Evolutionary conservation across 768 basidiomycete species (phyloP), one percentile per base, ranked within the genome.

Genomic region (Termitomyces bulborhizus): DNA sequence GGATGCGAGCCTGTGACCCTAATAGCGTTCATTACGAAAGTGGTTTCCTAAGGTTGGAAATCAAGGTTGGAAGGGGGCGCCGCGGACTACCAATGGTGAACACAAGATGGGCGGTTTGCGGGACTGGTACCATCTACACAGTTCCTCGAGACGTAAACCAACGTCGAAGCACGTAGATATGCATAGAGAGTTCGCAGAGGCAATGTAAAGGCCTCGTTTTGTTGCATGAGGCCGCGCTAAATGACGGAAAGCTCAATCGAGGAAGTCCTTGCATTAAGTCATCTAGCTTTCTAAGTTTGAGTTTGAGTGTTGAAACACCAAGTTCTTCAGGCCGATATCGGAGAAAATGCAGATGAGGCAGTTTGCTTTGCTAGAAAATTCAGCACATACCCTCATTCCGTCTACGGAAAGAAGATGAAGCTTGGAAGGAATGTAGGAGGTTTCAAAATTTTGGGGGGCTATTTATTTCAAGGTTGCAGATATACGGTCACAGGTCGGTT

Each of bases 121-220:
- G 15, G 27, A 5, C 15, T 44, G 27, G n/a, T 27, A 27, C 26
- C 43, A 13, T 3, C 24, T n/a, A 26, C 21, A 7, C 46, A 48
- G 34, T 36, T 36, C 21, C 34, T 26, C 47, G 29, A 43, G 51
- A 56, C 55, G 55, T 56, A 56, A 46, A 32, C 15, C 26, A 51
- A 12, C n/a, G 18, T 40, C 26, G 48, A 55, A 29, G 34, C 31
- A 41, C 41, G 24, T 40, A 21, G 37, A 15, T n/a, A 44, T 37
- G 46, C 31, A 42, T 40, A 24, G 15, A 55, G 24, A 26, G 24
- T 34, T 51, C 50, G 43, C 3, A 11, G 21, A 52, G 44, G 43
- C 44, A 18, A 34, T 12, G 21, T n/a, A 41, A 51, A 34, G 31
- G 29, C 37, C 49, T 56, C 50, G 44, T 52, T 56, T 34, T 34